Evolutionary conservation across 169 alveolate species (phyloP), one percentile per base, ranked within the genome.

Genomic region (Haemoproteus tartakovskyi): DNA sequence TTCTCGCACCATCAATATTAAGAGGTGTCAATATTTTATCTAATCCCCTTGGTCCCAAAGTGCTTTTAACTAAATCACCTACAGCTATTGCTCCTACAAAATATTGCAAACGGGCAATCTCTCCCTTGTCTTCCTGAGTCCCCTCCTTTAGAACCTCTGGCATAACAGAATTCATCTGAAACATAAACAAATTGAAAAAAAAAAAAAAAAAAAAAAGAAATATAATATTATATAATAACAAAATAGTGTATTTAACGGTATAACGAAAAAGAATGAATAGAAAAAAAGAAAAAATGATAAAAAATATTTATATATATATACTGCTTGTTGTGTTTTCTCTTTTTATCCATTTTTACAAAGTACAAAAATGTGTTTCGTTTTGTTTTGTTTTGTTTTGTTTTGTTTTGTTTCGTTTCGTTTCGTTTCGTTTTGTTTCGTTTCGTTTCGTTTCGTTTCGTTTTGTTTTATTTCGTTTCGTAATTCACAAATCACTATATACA

Each of bases 41-140:
- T 97, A 97, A 95, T 14, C 99, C 99, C 87, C 96, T 94, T 16
- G 99, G 99, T 18, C 99, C 99, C 62, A 98, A 89, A 22, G 99
- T 98, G 21, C 98, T 93, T 87, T 97, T 97, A 74, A 98, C 98
- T 78, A 98, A 88, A 82, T 98, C 99, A n/a, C 99, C 99, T 8
- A 98, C 97, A 12, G 99, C 99, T 21, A 98, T 95, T 14, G 99
- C 99, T 5, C 99, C 99, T 27, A 98, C 97, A 70, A 95, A 95
- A 41, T 97, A 92, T 60, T 95, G 95, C 88, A 96, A 80, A 82
- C 99, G 90, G 16, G 99, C 99, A 79, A 93, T 85, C 79, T 96
- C 99, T 30, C 98, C 99, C 80, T 91, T 90, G 86, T 95, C 97
- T 79, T 95, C 98, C 79, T 92, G 94, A 22, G 99, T 98, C 12